Evolutionary conservation across 345 rosid species (phyloP).

Genomic region (Corchorus olitorius): DNA sequence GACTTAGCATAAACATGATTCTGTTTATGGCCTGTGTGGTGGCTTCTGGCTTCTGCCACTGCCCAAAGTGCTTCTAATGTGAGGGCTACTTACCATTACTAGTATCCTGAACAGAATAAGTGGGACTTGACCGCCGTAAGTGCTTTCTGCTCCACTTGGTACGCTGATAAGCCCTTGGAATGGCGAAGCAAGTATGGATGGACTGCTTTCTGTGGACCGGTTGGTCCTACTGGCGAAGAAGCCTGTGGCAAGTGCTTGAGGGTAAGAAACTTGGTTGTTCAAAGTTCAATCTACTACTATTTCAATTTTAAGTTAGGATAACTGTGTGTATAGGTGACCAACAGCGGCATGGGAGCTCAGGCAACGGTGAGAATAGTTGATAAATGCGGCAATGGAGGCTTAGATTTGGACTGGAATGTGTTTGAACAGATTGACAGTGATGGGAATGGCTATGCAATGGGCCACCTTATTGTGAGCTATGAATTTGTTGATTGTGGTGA

Average conservation of each 20-base stretch:
- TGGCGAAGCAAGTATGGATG: conserved; percentile 70
- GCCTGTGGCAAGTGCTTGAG: conserved; percentile 58
- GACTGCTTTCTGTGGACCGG: conserved; percentile 68
- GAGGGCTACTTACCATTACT: conserved; percentile 58
- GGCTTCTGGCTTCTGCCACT: conserved; percentile 13
- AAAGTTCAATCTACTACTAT: no score
- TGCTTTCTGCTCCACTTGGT: conserved; percentile 69
- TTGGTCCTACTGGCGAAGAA: conserved; percentile 58
- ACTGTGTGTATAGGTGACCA: conserved; percentile 36
- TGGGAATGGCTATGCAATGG: conserved; percentile 36
- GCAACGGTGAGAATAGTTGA: conserved; percentile 52
- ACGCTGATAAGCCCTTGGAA: conserved; percentile 49
- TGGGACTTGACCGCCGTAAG: conserved; percentile 56
- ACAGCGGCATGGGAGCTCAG: conserved; percentile 38
- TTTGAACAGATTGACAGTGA: no score
- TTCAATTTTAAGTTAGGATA: no score
- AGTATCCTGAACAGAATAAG: conserved; percentile 43
- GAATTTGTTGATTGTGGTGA: conserved; percentile 39
- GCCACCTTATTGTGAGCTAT: conserved; percentile 47
- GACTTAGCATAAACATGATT: background rate
- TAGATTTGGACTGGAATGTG: no score
- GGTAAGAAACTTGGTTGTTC: conserved; percentile 26
- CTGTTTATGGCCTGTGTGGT: conserved; percentile 34
- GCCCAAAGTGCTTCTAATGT: conserved; percentile 40
- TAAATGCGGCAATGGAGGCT: conserved; percentile 37